These are phyloP conservation scores for Mycena belliarum DNA, from an alignment of 768 basidiomycete genomes.

Conservation along the genomic window DNA sequence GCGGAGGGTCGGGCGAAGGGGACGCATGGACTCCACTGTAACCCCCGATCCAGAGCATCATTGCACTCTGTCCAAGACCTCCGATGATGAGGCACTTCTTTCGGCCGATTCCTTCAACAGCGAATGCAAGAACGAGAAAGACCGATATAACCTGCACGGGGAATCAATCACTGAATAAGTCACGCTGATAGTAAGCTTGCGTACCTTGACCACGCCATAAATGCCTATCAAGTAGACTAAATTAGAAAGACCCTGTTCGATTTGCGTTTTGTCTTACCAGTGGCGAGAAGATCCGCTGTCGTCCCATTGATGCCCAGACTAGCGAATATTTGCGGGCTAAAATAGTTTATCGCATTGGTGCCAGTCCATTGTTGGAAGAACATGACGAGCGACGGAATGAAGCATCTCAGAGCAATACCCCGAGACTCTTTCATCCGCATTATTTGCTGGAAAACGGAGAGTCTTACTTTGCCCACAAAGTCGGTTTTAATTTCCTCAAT, in stretches of 20 bases:
- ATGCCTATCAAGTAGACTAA: constrained; percentile 27
- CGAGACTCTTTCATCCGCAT: constrained; percentile 45
- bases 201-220: constrained; percentile 37
- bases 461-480: constrained; percentile 44
- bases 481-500: constrained; percentile 52
- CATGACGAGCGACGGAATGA: constrained; percentile 50
- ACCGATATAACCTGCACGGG: constrained; percentile 41
- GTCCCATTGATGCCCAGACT: constrained; percentile 47
- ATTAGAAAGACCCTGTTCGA: not conserved
- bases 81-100: constrained; percentile 52
- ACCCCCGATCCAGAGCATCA: constrained; percentile 50
- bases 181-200: not conserved
- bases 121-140: constrained; percentile 40
- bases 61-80: constrained; percentile 47
- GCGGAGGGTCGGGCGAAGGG: constrained; percentile 28
- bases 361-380: constrained; percentile 53
- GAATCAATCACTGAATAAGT: not conserved
- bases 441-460: constrained; percentile 38
- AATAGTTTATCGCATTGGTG: constrained; percentile 58
- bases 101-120: constrained; percentile 50
- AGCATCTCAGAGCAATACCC: constrained; percentile 42
- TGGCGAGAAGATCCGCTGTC: constrained; percentile 47
- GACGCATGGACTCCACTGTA: constrained; percentile 39
- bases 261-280: constrained; percentile 35
- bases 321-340: constrained; percentile 52